Conservation (phyloP, 1,284 basidiomycete genomes). For the Ustilago crameri region DNA sequence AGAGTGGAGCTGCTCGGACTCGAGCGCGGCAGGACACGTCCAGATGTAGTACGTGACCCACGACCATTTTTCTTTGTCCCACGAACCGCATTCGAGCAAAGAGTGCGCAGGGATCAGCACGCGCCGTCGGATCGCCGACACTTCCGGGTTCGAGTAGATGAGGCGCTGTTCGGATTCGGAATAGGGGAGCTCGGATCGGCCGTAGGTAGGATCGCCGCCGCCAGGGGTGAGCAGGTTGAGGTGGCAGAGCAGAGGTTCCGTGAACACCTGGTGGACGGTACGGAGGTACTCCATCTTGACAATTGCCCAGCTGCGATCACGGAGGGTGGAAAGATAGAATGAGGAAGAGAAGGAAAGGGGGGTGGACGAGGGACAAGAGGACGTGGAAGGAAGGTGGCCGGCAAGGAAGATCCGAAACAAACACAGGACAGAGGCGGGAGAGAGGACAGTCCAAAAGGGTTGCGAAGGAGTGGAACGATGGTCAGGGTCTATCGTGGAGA, state of each 20-base stretch:
- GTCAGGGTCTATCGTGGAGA: too few relatives aligned
- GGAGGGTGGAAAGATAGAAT: too few relatives aligned
- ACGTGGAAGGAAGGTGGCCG: background rate
- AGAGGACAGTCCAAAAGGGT: too few relatives aligned
- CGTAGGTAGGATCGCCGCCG: slow-evolving; percentile 62
- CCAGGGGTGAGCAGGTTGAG: slow-evolving; percentile 52
- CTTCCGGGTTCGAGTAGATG: slow-evolving; percentile 64
- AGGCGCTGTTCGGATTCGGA: slow-evolving; percentile 45
- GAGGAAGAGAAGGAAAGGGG: background rate
- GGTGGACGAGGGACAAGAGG: background rate
- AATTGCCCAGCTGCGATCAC: background rate
- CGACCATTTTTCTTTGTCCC: slow-evolving; percentile 40
- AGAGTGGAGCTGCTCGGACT: slow-evolving; percentile 46
- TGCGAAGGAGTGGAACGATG: too few relatives aligned
- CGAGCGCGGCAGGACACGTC: slow-evolving; percentile 45
- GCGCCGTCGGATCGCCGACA: slow-evolving; percentile 50
- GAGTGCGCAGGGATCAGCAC: slow-evolving; percentile 49
- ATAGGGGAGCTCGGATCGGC: slow-evolving; percentile 54
- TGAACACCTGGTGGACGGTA: slow-evolving; percentile 52
- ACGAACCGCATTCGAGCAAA: slow-evolving; percentile 38
- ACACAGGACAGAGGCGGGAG: background rate
- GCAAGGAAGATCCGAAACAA: background rate
- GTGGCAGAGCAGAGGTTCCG: slow-evolving; percentile 61
- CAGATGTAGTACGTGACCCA: slow-evolving; percentile 64
- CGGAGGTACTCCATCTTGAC: slow-evolving; percentile 40